These are phyloP conservation scores for Inga oerstediana DNA, from an alignment of 306 rosid species.

Conservation along the genomic window DNA sequence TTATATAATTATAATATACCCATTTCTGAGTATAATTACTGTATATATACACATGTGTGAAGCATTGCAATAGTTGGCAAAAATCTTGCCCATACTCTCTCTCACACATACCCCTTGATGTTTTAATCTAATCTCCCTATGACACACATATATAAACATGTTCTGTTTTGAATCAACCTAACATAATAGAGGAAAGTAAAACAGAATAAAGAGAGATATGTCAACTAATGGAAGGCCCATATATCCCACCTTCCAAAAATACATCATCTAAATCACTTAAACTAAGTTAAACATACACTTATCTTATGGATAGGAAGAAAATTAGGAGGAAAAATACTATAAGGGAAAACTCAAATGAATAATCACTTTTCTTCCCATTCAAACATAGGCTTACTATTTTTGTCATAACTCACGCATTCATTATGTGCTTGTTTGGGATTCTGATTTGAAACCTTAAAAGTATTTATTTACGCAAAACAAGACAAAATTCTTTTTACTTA, in stretches of 20 bases:
- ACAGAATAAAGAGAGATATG: neutral
- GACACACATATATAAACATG: neutral
- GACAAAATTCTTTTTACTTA: no score
- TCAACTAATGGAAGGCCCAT: neutral
- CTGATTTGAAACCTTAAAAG: no score
- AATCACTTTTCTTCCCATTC: no score
- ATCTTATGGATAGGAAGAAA: no score
- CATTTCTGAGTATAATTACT: constrained; percentile 9
- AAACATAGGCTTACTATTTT: no score
- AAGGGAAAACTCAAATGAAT: no score
- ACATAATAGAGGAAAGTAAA: constrained; percentile 4
- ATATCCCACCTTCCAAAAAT: neutral
- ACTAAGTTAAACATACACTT: no score
- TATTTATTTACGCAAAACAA: no score
- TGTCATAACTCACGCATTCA: no score
- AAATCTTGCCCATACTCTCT: constrained; percentile 41
- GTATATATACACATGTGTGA: neutral
- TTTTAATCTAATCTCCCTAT: neutral
- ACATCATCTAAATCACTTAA: no score
- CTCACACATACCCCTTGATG: neutral
- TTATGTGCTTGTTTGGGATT: no score
- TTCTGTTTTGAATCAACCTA: constrained; percentile 22
- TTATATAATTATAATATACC: neutral
- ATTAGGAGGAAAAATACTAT: no score
- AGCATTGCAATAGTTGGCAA: constrained; percentile 33